Percentiles rank a stretch among this genome's conserved stretches.
phyloP scores from a whole-genome alignment of 768 basidiomycete genomes.

The Rhizopogon rudus region DNA sequence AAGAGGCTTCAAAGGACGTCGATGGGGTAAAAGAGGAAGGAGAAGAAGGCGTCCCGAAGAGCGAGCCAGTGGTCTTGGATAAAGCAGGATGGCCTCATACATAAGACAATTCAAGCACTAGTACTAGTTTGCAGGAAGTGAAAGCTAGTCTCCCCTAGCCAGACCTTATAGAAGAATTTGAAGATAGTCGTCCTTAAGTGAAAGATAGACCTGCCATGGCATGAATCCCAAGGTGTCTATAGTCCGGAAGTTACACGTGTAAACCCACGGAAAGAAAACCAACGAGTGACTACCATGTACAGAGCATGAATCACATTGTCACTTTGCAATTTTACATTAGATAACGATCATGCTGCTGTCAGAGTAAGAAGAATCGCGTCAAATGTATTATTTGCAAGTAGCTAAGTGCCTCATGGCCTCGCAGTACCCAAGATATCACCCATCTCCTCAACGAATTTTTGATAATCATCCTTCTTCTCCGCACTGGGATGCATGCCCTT shows the following conservation, averaged over 20 bases:
- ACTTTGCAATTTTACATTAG: too few species aligned
- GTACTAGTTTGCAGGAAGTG: neutral
- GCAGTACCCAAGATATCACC: slow-evolving; percentile 50
- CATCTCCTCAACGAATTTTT: slow-evolving; percentile 74
- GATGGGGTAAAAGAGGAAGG: slow-evolving; percentile 61
- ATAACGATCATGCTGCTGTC: too few species aligned
- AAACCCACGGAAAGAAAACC: too few species aligned
- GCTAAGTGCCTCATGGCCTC: slow-evolving; percentile 7
- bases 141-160: neutral
- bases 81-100: slow-evolving; percentile 47
- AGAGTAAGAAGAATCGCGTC: too few species aligned
- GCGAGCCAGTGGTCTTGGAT: slow-evolving; percentile 62
- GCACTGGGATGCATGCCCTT: slow-evolving; percentile 16
- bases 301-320: too few species aligned
- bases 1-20: slow-evolving; percentile 45
- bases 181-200: too few species aligned
- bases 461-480: slow-evolving; percentile 64
- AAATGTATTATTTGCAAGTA: neutral
- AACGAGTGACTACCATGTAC: too few species aligned
- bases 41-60: slow-evolving; percentile 56
- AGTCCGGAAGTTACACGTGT: too few species aligned
- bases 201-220: too few species aligned
- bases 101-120: slow-evolving; percentile 10
- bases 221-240: too few species aligned
- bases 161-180: too few species aligned